Evolutionary conservation across 225 moss, liverwort and hornwort species (phyloP), one percentile per base, ranked within the genome.

Genomic region (Thuidium tamariscinum): DNA sequence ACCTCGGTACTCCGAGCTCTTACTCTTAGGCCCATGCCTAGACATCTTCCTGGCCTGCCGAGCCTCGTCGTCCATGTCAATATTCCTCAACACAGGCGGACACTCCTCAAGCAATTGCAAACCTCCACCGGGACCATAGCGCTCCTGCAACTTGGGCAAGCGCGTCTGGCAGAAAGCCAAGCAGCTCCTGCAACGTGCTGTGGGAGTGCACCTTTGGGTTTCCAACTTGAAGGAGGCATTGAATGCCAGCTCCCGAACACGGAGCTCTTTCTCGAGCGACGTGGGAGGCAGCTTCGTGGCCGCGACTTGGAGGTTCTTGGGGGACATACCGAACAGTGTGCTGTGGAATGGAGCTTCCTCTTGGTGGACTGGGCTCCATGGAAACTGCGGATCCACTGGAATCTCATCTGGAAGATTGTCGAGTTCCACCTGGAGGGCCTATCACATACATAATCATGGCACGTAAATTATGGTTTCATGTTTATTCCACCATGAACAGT

Each of bases 1-100:
- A 3, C 93, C 92, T 17, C 82, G 88, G 51, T 86, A 94, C 9
- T 74, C 18, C 0, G 89, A 95, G 44, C 91, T 90, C 64, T 66
- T 88, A 16, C 83, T 89, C 62, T 84, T 89, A 0, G 93, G 92
- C 6, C 94, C 93, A 82, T 89, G 91, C 44, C 91, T 79, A 32
- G 71, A 3, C 2, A 1, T 2, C 26, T 37, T 55, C 37, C 26
- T 26, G 16, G 16, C 25, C 26, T 37, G 16, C 26, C 26, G 1
- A 6, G 14, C 37, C 55, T 77, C 55, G 37, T 37, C 26, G 25
- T 37, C 55, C 10, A 1, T 10, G 18, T 18, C 75, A 37, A 16
- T 37, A 77, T 36, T 76, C 9, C 6, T 16, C 54, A 54, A 1
- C 3, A 36, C 26, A 16, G 55, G 77, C 10, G 55, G 55, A 55